Conservation (phyloP, 208 protist genomes). For the Polymyxa betae region DNA sequence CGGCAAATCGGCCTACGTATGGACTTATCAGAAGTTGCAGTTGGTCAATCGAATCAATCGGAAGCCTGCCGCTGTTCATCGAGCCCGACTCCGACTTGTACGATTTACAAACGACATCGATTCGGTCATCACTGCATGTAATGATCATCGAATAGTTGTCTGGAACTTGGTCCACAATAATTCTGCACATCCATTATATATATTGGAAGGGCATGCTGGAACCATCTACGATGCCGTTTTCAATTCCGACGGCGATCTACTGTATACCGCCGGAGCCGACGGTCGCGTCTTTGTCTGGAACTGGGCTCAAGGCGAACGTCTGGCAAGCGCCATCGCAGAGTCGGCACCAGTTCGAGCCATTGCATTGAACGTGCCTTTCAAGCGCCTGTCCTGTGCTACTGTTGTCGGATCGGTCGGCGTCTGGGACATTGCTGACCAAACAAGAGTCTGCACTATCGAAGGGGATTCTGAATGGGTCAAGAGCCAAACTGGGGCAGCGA, state of each 20-base stretch:
- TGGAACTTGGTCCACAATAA: not conserved
- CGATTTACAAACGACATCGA: not conserved
- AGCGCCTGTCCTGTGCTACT: not conserved
- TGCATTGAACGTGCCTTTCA: not conserved
- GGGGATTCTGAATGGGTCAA: constrained; percentile 13
- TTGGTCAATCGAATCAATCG: constrained; percentile 9
- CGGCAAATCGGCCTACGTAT: not conserved
- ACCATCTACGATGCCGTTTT: not conserved
- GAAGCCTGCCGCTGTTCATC: constrained; percentile 1
- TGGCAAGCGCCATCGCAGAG: constrained; percentile 29
- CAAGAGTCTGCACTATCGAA: not conserved
- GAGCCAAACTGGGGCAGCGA: constrained; percentile 2
- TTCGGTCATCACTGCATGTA: not conserved
- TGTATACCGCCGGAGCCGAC: constrained; percentile 12
- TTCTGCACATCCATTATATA: not conserved
- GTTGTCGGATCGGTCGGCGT: not conserved
- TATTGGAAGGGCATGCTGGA: not conserved
- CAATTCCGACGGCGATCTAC: not conserved
- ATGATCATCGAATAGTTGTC: not conserved
- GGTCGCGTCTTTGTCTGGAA: not conserved
- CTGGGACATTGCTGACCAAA: constrained; percentile 26
- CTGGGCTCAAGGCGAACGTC: not conserved
- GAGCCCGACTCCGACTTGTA: not conserved
- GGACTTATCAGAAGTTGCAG: not conserved
- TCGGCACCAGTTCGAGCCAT: not conserved